phyloP scores from a whole-genome alignment of 2,329 filamentous ascomycete genomes.

The Neonectria hederae region DNA sequence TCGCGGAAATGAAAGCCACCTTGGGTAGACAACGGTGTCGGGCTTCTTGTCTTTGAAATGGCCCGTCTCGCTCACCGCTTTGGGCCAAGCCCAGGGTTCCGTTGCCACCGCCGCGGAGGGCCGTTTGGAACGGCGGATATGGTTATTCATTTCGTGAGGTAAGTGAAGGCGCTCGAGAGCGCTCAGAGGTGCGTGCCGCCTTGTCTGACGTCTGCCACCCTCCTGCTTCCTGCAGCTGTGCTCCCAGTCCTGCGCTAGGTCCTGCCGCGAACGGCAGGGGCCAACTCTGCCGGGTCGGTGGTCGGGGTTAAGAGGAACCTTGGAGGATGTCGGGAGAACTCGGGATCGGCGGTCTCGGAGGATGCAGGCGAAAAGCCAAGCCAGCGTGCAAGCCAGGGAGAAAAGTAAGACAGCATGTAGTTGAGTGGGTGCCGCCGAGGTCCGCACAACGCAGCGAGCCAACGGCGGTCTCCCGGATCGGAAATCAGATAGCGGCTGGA shows the following conservation, averaged over 20 bases:
- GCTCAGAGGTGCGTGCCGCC: conserved; percentile 3
- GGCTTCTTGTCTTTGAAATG: conserved; percentile 27
- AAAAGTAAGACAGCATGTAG: not conserved
- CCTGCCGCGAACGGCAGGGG: conserved; percentile 30
- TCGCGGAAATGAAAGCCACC: conserved; percentile 27
- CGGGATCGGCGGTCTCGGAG: conserved; percentile 31
- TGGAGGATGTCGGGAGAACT: conserved; percentile 30
- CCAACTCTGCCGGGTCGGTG: conserved; percentile 18
- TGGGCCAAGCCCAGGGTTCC: conserved; percentile 14
- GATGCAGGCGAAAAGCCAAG: conserved; percentile 19
- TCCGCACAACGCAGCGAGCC: conserved; percentile 16
- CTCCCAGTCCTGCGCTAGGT: conserved; percentile 36
- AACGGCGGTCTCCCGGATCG: conserved; percentile 28
- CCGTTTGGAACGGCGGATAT: conserved; percentile 15
- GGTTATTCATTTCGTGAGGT: conserved; percentile 41
- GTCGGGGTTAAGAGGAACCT: conserved; percentile 26
- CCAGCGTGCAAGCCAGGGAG: conserved; percentile 6
- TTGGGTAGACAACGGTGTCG: conserved; percentile 20
- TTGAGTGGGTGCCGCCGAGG: conserved; percentile 20
- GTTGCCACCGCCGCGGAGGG: conserved; percentile 13
- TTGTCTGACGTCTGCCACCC: not conserved
- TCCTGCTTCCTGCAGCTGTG: conserved; percentile 32
- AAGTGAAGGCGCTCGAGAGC: conserved; percentile 22
- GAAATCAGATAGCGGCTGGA: conserved; percentile 32
- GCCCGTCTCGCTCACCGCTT: conserved; percentile 33